These are phyloP conservation scores for Zopfia rhizophila DNA, from an alignment of 2,329 filamentous ascomycete genomes.

Conservation along the genomic window DNA sequence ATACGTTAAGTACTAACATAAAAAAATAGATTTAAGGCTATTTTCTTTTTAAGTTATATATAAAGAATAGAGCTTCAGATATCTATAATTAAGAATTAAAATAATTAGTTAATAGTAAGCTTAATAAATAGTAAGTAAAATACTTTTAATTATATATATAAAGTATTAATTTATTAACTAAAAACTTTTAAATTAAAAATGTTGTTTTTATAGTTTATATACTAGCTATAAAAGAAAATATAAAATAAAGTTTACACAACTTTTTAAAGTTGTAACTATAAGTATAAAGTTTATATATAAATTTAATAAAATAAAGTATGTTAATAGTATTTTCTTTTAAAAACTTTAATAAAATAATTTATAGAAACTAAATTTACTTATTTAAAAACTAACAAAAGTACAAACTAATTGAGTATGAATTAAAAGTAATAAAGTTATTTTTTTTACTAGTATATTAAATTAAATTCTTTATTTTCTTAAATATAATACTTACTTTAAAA, in stretches of 20 bases:
- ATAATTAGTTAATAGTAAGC: constrained; percentile 17
- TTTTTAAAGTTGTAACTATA: constrained; percentile 17
- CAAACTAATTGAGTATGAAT: too few relatives aligned
- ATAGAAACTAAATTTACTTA: too few relatives aligned
- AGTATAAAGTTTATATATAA: constrained; percentile 14
- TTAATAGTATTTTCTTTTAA: too few relatives aligned
- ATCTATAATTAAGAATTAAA: constrained; percentile 16
- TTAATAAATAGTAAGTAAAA: constrained; percentile 14
- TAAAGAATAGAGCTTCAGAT: constrained; percentile 6
- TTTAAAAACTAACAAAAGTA: too few relatives aligned
- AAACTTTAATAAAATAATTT: too few relatives aligned
- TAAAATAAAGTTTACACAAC: constrained; percentile 15
- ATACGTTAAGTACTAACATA: constrained; percentile 14
- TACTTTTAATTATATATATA: constrained; percentile 7
- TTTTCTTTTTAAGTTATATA: constrained; percentile 10
- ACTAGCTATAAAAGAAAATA: constrained; percentile 17
- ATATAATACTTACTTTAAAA: too few relatives aligned
- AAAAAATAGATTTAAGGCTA: constrained; percentile 16
- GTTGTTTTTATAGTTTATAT: constrained; percentile 13
- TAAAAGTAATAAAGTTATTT: too few relatives aligned
- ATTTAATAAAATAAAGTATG: constrained; percentile 14
- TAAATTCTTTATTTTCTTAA: too few relatives aligned
- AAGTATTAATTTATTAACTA: constrained; percentile 11
- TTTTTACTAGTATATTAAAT: too few relatives aligned
- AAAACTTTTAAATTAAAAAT: constrained; percentile 14